phyloP scores from a whole-genome alignment of 148 eudicot species.

The Chenopodium quinoa region DNA sequence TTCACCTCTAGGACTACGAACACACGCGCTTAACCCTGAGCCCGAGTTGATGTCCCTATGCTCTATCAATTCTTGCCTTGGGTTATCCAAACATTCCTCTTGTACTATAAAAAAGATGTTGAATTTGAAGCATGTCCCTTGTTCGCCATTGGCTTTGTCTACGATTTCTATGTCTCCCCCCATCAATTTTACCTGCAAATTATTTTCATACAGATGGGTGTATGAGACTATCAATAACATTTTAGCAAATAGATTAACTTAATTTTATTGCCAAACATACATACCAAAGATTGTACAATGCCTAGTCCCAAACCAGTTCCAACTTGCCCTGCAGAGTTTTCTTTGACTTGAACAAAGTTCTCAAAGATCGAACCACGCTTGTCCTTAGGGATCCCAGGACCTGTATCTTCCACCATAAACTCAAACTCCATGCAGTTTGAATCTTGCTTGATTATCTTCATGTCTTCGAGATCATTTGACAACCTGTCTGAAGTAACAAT shows the following conservation, averaged over 20 bases:
- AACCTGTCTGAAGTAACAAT: slow-evolving; percentile 37
- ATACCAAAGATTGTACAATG: slow-evolving; percentile 79
- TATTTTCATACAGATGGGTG: not conserved
- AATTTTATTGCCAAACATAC: not conserved
- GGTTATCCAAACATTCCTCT: slow-evolving; percentile 12
- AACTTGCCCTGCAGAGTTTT: slow-evolving; percentile 41
- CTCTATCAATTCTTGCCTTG: slow-evolving; percentile 6
- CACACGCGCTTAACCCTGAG: slow-evolving; percentile 19
- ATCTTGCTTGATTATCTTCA: slow-evolving; percentile 36
- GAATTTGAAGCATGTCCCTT: slow-evolving; percentile 73
- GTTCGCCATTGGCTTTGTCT: slow-evolving; percentile 52
- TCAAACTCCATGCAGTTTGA: slow-evolving; percentile 53
- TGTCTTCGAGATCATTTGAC: slow-evolving; percentile 29
- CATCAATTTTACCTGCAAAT: slow-evolving; percentile 71
- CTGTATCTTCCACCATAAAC: slow-evolving; percentile 86
- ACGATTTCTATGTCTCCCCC: slow-evolving; percentile 78
- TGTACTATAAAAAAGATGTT: slow-evolving; percentile 42
- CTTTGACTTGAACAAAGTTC: slow-evolving; percentile 79
- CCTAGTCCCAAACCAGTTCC: slow-evolving; percentile 97
- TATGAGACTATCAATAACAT: not conserved
- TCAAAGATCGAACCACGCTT: slow-evolving; percentile 60
- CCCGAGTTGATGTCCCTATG: slow-evolving; percentile 17
- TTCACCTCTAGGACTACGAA: slow-evolving; percentile 38
- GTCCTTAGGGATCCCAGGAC: slow-evolving; percentile 78
- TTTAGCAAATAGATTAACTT: too few species aligned